Evolutionary conservation across 345 rosid species (phyloP).

Genomic region (Bretschneidera sinensis): DNA sequence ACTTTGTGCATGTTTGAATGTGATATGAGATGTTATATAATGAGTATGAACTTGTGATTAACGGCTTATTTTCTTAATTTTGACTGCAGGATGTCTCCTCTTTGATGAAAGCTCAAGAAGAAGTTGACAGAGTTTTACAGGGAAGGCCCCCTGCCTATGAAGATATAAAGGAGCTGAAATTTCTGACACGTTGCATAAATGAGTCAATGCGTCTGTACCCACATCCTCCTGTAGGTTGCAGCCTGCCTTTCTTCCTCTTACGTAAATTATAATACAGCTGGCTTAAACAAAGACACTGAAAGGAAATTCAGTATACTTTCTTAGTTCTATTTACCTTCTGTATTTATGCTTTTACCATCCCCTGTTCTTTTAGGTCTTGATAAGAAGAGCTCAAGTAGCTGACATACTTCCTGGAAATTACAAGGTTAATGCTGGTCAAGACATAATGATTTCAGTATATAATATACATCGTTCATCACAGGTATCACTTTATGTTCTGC

Average conservation of each 20-base stretch:
- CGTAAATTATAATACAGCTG: neutral
- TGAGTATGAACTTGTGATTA: neutral
- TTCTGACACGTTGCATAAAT: constrained; percentile 71
- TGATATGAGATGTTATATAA: neutral
- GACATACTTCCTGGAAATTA: constrained; percentile 89
- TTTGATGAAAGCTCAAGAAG: constrained; percentile 73
- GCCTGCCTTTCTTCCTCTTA: constrained; percentile 12
- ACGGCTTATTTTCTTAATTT: neutral
- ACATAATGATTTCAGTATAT: constrained; percentile 92
- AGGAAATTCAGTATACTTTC: neutral
- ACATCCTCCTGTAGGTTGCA: constrained; percentile 88
- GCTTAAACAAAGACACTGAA: neutral
- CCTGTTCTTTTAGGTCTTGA: constrained; percentile 49
- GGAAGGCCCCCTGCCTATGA: constrained; percentile 74
- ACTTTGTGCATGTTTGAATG: neutral
- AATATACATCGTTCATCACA: constrained; percentile 82
- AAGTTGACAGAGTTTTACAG: constrained; percentile 73
- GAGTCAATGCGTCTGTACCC: constrained; percentile 95
- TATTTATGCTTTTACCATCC: constrained; percentile 6
- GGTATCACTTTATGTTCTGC: constrained; percentile 34
- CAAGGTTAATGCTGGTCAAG: constrained; percentile 88
- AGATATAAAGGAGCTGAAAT: constrained; percentile 76
- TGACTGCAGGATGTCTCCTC: constrained; percentile 46
- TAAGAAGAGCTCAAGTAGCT: constrained; percentile 84
- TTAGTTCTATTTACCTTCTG: neutral